Evolutionary conservation across 257 asterid genomes (phyloP).

Genomic region (Solanum okadae): DNA sequence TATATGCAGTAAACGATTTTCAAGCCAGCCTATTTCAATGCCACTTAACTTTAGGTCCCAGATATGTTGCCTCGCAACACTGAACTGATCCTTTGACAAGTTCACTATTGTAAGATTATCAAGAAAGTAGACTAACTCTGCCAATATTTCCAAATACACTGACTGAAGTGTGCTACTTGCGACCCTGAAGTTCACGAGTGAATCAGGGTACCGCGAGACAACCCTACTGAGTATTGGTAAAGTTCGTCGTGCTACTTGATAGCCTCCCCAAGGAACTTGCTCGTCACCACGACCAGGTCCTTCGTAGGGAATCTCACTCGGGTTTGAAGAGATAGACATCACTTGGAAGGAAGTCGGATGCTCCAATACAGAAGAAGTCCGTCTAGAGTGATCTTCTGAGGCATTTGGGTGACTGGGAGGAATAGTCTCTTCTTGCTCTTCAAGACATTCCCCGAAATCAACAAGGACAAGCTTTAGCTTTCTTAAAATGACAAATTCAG

Average conservation of each 20-base stretch:
- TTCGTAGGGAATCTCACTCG: neutral
- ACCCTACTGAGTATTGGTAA: conserved; percentile 6
- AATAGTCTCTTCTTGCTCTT: neutral
- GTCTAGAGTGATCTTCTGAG: neutral
- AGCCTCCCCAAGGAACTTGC: conserved; percentile 2
- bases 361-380: neutral
- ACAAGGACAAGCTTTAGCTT: neutral
- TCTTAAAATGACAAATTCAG: neutral
- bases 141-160: neutral
- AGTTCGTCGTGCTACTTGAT: conserved; percentile 5
- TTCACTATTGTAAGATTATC: neutral
- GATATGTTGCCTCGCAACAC: neutral
- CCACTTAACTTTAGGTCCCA: conserved; percentile 7
- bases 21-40: conserved; percentile 8
- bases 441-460: neutral
- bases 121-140: conserved; percentile 4
- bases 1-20: neutral
- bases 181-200: neutral
- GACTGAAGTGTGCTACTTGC: neutral
- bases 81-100: neutral
- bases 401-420: neutral
- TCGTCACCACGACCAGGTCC: conserved; percentile 6
- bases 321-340: neutral
- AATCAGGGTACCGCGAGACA: neutral
- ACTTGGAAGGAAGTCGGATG: neutral